These are phyloP conservation scores for Pseudomicrostroma phylloplanum DNA, from an alignment of 1,284 basidiomycete genomes.

Conservation along the genomic window DNA sequence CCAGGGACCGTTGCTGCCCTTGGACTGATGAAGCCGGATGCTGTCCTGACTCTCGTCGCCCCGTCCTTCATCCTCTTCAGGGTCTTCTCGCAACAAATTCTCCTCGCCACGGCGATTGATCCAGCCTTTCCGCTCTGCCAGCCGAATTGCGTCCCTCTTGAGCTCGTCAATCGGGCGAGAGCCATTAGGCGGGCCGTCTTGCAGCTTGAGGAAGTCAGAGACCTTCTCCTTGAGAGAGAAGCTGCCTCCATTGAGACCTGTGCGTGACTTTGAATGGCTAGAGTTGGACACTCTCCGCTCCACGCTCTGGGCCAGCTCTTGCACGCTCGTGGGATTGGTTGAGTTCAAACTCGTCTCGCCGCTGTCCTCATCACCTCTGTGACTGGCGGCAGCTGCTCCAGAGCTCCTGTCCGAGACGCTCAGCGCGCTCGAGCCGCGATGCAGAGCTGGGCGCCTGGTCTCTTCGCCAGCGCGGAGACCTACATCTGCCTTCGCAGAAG, in stretches of 20 bases:
- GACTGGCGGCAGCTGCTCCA: background rate
- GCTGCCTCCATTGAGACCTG: constrained; percentile 17
- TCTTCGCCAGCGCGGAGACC: constrained; percentile 12
- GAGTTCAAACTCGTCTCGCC: constrained; percentile 12
- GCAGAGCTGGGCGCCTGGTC: constrained; percentile 15
- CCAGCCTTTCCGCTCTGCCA: constrained; percentile 38
- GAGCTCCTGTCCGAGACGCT: background rate
- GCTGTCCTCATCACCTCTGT: constrained; percentile 5
- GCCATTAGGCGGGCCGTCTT: constrained; percentile 27
- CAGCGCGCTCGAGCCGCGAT: constrained; percentile 7
- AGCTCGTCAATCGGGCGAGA: constrained; percentile 28
- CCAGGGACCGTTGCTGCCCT: too few species aligned
- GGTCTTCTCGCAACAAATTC: background rate
- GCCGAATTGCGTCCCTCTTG: constrained; percentile 24
- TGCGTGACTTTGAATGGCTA: constrained; percentile 15
- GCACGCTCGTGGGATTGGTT: constrained; percentile 7
- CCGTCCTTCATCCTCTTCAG: background rate
- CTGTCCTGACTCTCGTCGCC: constrained; percentile 1
- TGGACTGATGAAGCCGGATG: too few species aligned
- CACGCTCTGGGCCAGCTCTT: constrained; percentile 6
- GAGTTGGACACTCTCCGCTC: constrained; percentile 2
- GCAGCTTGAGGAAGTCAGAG: constrained; percentile 24
- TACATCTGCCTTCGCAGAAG: constrained; percentile 27
- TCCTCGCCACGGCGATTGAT: constrained; percentile 2
- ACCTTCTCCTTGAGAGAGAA: constrained; percentile 21